A percentile compares a stretch with the other conserved stretches of the same genome.
Evolutionary conservation across 768 basidiomycete genomes (phyloP).

Genomic region (Mycena kentingensis): DNA sequence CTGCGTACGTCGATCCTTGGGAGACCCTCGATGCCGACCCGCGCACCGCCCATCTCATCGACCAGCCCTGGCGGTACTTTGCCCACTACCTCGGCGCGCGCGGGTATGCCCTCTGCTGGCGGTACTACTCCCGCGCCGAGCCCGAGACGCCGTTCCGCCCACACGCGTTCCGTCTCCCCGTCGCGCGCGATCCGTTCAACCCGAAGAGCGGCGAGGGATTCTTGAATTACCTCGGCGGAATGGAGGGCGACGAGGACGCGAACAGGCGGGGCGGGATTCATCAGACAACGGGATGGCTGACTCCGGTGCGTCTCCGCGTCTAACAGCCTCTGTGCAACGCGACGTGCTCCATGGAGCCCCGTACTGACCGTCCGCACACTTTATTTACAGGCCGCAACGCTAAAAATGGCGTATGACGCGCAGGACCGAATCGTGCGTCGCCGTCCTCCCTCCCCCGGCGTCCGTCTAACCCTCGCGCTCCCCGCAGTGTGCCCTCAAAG

Average conservation of each 20-base stretch:
- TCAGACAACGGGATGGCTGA: conserved; percentile 22
- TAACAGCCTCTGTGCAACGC: too few species aligned
- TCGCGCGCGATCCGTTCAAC: conserved; percentile 11
- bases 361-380: neutral
- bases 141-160: conserved; percentile 14
- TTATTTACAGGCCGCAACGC: conserved; percentile 8
- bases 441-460: neutral
- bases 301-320: conserved; percentile 9
- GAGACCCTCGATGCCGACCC: conserved; percentile 15
- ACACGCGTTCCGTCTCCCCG: conserved; percentile 1
- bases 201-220: conserved; percentile 12
- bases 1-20: conserved; percentile 16
- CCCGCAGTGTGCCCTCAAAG: conserved; percentile 18
- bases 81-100: conserved; percentile 16
- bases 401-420: conserved; percentile 24
- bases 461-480: neutral
- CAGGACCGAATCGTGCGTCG: conserved; percentile 17
- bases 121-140: conserved; percentile 15
- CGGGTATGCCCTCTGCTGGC: conserved; percentile 22
- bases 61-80: conserved; percentile 20
- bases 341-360: too few species aligned
- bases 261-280: conserved; percentile 7
- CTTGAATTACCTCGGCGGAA: conserved; percentile 1
- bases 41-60: conserved; percentile 17
- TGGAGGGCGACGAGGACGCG: conserved; percentile 1